These are phyloP conservation scores for Gynostemma pentaphyllum DNA, from an alignment of 306 rosid genomes.

Conservation along the genomic window DNA sequence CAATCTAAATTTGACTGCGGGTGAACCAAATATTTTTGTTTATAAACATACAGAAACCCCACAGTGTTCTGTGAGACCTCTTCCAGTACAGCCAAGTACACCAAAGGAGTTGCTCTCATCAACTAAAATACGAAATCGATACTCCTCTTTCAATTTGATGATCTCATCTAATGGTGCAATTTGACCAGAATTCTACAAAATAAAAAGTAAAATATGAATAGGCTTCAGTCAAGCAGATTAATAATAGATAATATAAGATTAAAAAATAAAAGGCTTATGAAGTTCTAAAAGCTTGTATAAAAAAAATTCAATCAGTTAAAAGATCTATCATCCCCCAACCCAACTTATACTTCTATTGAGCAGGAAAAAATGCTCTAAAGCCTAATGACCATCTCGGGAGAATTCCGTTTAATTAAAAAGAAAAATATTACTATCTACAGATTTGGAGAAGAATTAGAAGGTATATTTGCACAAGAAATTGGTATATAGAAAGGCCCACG, in stretches of 20 bases:
- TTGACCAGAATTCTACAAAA: slow-evolving; percentile 86
- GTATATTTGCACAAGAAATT: too few relatives aligned
- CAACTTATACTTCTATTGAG: too few relatives aligned
- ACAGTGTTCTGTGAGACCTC: slow-evolving; percentile 78
- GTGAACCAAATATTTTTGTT: background rate
- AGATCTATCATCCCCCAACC: too few relatives aligned
- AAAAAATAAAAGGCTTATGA: background rate
- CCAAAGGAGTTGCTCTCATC: slow-evolving; percentile 99
- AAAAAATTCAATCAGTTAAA: too few relatives aligned
- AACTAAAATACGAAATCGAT: slow-evolving; percentile 71
- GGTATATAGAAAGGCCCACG: too few relatives aligned
- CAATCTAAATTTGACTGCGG: slow-evolving; percentile 5
- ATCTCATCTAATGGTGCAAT: slow-evolving; percentile 86
- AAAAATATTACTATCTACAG: too few relatives aligned
- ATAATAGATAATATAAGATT: background rate
- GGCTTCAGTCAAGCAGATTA: background rate
- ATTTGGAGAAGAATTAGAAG: too few relatives aligned
- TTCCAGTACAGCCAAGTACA: slow-evolving; percentile 82
- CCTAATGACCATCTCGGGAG: too few relatives aligned
- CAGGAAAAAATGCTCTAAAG: too few relatives aligned
- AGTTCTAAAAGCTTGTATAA: background rate
- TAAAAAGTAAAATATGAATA: background rate
- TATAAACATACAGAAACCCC: slow-evolving; percentile 61
- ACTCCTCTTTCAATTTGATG: slow-evolving; percentile 81
- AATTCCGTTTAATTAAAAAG: too few relatives aligned